Evolutionary conservation across 2,329 filamentous ascomycete genomes (phyloP).

Genomic region (Nemania sp.): DNA sequence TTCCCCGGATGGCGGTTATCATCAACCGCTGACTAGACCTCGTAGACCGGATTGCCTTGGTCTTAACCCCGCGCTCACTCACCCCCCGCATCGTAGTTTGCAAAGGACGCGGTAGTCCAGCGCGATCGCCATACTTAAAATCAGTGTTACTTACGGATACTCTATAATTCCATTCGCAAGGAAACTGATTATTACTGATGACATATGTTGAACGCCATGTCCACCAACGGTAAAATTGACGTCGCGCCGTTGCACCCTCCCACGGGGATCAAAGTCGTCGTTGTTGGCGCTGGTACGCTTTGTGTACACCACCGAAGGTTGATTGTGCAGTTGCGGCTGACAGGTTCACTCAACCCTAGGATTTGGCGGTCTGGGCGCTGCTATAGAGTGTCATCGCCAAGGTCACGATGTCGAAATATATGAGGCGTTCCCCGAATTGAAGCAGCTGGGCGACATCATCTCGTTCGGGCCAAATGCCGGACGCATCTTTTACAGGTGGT

Average conservation of each 20-base stretch:
- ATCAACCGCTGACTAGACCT: slow-evolving; percentile 1
- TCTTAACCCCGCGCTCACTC: slow-evolving; percentile 19
- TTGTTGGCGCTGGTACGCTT: slow-evolving; percentile 50
- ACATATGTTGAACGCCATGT: slow-evolving; percentile 23
- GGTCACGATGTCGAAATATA: slow-evolving; percentile 63
- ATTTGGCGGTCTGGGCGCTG: slow-evolving; percentile 64
- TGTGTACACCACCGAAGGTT: neutral
- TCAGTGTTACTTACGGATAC: neutral
- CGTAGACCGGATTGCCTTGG: slow-evolving; percentile 2
- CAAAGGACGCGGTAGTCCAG: neutral
- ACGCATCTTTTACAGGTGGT: slow-evolving; percentile 64
- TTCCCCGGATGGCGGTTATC: neutral
- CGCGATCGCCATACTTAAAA: slow-evolving; percentile 10
- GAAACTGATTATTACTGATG: neutral
- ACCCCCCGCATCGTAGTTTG: slow-evolving; percentile 16
- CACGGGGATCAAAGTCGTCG: slow-evolving; percentile 57
- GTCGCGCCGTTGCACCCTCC: slow-evolving; percentile 29
- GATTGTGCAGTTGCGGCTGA: neutral
- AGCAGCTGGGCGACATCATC: slow-evolving; percentile 64
- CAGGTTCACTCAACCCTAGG: slow-evolving; percentile 41
- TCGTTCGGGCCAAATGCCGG: slow-evolving; percentile 64
- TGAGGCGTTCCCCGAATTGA: slow-evolving; percentile 60
- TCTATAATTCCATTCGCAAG: neutral
- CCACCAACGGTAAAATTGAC: slow-evolving; percentile 25
- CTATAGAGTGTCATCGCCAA: slow-evolving; percentile 64